Conservation (phyloP, 2,329 filamentous ascomycete species). For the Xylaria polymorpha region DNA sequence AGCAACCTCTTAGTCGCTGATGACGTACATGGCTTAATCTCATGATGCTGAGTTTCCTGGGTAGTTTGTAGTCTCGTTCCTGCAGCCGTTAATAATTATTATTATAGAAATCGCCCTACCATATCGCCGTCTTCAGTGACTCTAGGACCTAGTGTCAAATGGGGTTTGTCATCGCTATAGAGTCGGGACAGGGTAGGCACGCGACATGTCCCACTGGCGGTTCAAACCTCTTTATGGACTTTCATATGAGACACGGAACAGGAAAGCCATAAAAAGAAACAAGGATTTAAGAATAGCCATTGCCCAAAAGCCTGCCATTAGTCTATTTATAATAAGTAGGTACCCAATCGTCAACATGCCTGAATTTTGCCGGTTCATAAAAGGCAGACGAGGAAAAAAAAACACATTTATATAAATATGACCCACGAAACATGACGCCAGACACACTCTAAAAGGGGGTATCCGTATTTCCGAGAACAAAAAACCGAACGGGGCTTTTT, state of each 20-base stretch:
- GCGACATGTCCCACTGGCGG: not conserved
- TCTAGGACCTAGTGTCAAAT: not conserved
- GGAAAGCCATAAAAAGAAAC: not conserved
- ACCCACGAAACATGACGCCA: slow-evolving; percentile 34
- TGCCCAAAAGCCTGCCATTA: slow-evolving; percentile 15
- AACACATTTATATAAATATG: slow-evolving; percentile 6
- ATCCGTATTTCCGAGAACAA: slow-evolving; percentile 32
- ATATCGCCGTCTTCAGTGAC: not conserved
- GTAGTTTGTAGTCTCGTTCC: not conserved
- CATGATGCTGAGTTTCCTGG: not conserved
- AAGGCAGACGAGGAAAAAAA: not conserved
- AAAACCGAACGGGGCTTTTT: slow-evolving; percentile 14
- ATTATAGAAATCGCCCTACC: not conserved
- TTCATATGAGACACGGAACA: not conserved
- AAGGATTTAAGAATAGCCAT: slow-evolving; percentile 11
- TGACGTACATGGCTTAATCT: not conserved
- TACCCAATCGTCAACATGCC: slow-evolving; percentile 12
- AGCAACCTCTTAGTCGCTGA: not conserved
- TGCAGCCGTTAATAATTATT: not conserved
- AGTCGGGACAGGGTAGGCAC: not conserved
- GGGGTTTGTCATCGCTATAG: not conserved
- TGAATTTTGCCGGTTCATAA: slow-evolving; percentile 13
- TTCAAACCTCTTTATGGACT: not conserved
- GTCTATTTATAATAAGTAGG: slow-evolving; percentile 29
- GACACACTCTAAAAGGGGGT: slow-evolving; percentile 39